These are phyloP conservation scores for Pythium catenulatum DNA, from an alignment of 352 stramenopile genomes.

Conservation along the genomic window DNA sequence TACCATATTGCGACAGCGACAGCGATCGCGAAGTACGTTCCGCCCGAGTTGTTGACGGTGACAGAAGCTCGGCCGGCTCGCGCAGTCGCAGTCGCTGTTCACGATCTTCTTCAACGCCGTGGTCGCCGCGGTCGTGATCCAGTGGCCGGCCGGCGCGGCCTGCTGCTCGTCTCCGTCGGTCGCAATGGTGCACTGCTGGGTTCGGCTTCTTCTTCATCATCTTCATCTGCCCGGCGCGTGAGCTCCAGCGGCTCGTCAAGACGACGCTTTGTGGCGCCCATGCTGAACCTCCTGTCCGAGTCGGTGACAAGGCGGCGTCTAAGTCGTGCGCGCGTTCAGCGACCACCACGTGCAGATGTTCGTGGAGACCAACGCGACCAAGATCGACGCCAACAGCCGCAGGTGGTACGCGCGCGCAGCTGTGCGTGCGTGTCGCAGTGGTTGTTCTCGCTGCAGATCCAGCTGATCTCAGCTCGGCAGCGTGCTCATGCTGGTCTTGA, in stretches of 20 bases:
- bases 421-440: too few relatives aligned
- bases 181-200: slow-evolving; percentile 84
- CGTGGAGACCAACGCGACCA: too few relatives aligned
- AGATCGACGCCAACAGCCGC: too few relatives aligned
- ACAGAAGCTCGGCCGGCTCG: slow-evolving; percentile 55
- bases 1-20: too few relatives aligned
- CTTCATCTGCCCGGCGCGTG: slow-evolving; percentile 74
- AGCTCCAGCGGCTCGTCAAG: slow-evolving; percentile 74
- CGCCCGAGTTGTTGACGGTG: too few relatives aligned
- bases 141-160: slow-evolving; percentile 77
- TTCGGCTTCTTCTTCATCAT: too few relatives aligned
- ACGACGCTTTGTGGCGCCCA: slow-evolving; percentile 71
- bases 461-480: slow-evolving; percentile 72
- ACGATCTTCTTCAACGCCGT: slow-evolving; percentile 75
- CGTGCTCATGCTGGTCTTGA: too few relatives aligned
- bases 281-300: slow-evolving; percentile 79
- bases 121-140: slow-evolving; percentile 81
- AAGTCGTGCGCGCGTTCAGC: too few relatives aligned
- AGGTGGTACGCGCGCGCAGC: too few relatives aligned
- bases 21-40: too few relatives aligned
- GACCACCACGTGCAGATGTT: too few relatives aligned
- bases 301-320: slow-evolving; percentile 76
- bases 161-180: slow-evolving; percentile 85
- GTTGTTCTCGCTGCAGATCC: too few relatives aligned
- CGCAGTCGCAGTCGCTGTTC: slow-evolving; percentile 60